Conservation (phyloP, 768 basidiomycete species). For the Fistulinella prunicolor region DNA sequence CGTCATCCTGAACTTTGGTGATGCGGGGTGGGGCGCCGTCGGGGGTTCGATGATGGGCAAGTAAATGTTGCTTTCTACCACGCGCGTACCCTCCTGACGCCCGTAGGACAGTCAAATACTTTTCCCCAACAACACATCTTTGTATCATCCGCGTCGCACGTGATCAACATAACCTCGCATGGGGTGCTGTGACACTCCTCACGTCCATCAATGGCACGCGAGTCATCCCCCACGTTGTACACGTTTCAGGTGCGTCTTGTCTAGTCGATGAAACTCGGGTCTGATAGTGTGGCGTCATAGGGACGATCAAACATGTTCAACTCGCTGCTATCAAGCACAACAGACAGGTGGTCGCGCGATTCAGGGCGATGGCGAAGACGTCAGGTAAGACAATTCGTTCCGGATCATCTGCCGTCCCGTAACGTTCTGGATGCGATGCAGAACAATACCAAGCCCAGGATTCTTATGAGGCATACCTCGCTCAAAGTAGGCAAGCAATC, state of each 20-base stretch:
- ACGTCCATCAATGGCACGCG: slow-evolving; percentile 54
- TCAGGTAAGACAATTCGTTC: slow-evolving; percentile 42
- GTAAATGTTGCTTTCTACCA: slow-evolving; percentile 14
- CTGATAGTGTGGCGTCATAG: slow-evolving; percentile 35
- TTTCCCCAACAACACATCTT: slow-evolving; percentile 76
- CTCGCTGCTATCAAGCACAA: slow-evolving; percentile 74
- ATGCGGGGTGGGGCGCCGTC: slow-evolving; percentile 83
- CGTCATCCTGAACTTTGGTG: slow-evolving; percentile 72
- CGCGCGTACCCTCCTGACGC: neutral
- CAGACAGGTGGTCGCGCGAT: slow-evolving; percentile 64
- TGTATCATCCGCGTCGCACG: slow-evolving; percentile 85
- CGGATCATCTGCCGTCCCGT: neutral
- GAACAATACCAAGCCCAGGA: slow-evolving; percentile 51
- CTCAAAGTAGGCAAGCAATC: slow-evolving; percentile 58
- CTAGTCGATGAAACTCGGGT: neutral
- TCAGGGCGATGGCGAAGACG: slow-evolving; percentile 51
- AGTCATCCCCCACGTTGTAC: slow-evolving; percentile 74
- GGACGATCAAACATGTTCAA: slow-evolving; percentile 85
- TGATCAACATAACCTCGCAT: slow-evolving; percentile 75
- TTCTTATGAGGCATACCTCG: slow-evolving; percentile 56
- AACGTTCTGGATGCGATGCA: slow-evolving; percentile 16
- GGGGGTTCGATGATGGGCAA: slow-evolving; percentile 66
- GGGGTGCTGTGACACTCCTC: slow-evolving; percentile 75
- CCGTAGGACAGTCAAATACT: slow-evolving; percentile 72
- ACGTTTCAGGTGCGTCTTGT: slow-evolving; percentile 63